Base-by-base conservation (phyloP, 1,284 basidiomycete genomes). In the Marasmius fiardii region DNA sequence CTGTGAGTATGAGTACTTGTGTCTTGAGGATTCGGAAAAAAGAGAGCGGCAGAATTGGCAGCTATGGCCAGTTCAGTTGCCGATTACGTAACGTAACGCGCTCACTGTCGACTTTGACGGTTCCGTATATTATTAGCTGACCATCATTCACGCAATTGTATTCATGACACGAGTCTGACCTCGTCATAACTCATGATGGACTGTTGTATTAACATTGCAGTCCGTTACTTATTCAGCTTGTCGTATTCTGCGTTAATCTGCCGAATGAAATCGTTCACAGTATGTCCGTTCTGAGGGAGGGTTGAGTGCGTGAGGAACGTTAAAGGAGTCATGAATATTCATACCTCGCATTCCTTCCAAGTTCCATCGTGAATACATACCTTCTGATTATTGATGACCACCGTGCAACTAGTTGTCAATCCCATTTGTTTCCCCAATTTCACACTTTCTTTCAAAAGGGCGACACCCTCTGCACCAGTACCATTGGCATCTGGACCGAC, bases 341-440 rank as follows among this genome's bases (percentile, higher is more conserved):
- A 70, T 67, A 92, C 92, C 74, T 93, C 87, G 70, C 92, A 95
- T 35, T 86, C 76, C 64, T 88, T 86, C 92, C 92, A 95, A 51
- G 76, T 79, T 21, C 75, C 82, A 60, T 92, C 92, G 64, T 88
- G 90, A 34, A 93, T 75, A 66, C 93, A 95, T 18, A 89, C 82
- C 52, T 81, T 72, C 61, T 74, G 76, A 10, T 77, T 78, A 61
- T 82, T 87, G 65, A 95, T 92, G 50, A 91, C 68, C 43, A 95
- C 78, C 1, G 92, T 93, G 72, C 93, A 95, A 66, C 90, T 93
- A 71, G 85, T 93, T 58, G 72, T 64, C 58, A 94, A 82, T 2
- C 75, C 79, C 61, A 84, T 60, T 21, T 72, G 64, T 53, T 76
- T 63, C 0, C 79, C 83, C 23, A 73, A 65, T 43, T 68, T 60